Base-by-base conservation (phyloP, 169 alveolate species). In the Cryptosporidium baileyi region DNA sequence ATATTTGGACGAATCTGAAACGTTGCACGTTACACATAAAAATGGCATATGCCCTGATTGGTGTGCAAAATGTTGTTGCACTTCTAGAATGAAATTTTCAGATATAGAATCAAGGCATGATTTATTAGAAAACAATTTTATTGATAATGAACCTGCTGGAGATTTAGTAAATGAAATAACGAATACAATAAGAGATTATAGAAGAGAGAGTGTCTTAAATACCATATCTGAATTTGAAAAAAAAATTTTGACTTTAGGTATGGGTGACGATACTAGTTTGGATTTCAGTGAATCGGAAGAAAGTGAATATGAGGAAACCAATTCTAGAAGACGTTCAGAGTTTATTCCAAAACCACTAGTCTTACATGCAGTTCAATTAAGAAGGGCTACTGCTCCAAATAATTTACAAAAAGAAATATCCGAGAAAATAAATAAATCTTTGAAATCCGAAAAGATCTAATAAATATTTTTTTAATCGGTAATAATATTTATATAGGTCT, bases 331-430 rank as follows among this genome's bases (percentile, higher is more conserved):
- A 28, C 60, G 49, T 13, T 74, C 82, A 17, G 82, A 74, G 15
- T 36, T 74, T 19, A 8, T 22, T 74, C 44, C 15, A 26, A 74
- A 40, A 32, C 82, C 82, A 22, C 36, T 54, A 13, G 32, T 40
- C 19, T 15, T 74, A 32, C 28, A 3, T 24, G 61, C 45, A 15
- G 59, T 54, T 3, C 60, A 57, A 17, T 52, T 22, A 13, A 74
- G 82, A 74, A 74, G 82, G 54, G 65, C 67, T 15, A 74, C 82
- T 0, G 65, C 82, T 19, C 82, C 82, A 22, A 28, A 41, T 15
- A 40, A 34, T 34, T 32, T 74, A 9, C 2, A 38, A 28, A 54
- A 7, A 52, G 49, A n/a, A 17, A 57, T 54, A 7, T 24, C 49
- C 36, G 67, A 63, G n/a, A 41, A 41, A 41, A 41, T 41, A 13